Percentiles rank a stretch among this genome's conserved stretches.
Evolutionary conservation across 2,329 filamentous ascomycete genomes (phyloP).

Genomic region (Knoxdaviesia proteae): DNA sequence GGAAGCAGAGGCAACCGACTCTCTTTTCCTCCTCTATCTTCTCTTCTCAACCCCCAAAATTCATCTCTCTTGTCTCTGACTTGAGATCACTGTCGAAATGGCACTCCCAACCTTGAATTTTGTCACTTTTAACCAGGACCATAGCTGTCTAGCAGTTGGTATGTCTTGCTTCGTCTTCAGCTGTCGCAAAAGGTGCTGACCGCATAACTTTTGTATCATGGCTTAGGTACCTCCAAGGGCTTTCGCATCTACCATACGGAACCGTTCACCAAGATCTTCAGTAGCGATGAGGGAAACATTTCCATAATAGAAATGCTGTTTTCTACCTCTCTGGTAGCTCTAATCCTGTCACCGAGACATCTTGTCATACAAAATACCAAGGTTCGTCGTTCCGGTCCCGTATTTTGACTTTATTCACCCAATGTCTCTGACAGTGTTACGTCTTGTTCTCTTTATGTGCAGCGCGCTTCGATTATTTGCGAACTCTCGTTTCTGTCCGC

Average conservation of each 20-base stretch:
- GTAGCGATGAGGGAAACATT: conserved; percentile 85
- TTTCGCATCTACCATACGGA: conserved; percentile 96
- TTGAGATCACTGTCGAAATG: conserved; percentile 20
- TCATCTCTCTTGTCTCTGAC: no score
- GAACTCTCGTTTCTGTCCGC: conserved; percentile 97
- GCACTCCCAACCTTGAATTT: conserved; percentile 69
- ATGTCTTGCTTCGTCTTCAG: conserved; percentile 14
- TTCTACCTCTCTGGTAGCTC: conserved; percentile 84
- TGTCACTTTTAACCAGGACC: conserved; percentile 98
- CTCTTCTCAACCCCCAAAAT: no score
- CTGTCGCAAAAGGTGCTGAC: conserved; percentile 1
- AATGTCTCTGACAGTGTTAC: not conserved
- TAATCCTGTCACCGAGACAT: conserved; percentile 78
- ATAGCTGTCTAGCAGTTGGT: conserved; percentile 92
- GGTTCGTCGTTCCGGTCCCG: conserved; percentile 24
- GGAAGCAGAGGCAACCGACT: no score
- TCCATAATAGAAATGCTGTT: conserved; percentile 97
- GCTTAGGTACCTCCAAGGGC: conserved; percentile 65
- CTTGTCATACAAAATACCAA: conserved; percentile 96
- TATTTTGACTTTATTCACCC: not conserved
- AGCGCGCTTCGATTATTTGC: conserved; percentile 70
- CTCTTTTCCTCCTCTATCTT: no score
- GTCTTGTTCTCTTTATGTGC: not conserved
- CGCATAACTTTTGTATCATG: not conserved
- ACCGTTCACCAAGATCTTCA: conserved; percentile 86